Conservation (phyloP, 306 rosid species). For the Cucurbita maxima region DNA sequence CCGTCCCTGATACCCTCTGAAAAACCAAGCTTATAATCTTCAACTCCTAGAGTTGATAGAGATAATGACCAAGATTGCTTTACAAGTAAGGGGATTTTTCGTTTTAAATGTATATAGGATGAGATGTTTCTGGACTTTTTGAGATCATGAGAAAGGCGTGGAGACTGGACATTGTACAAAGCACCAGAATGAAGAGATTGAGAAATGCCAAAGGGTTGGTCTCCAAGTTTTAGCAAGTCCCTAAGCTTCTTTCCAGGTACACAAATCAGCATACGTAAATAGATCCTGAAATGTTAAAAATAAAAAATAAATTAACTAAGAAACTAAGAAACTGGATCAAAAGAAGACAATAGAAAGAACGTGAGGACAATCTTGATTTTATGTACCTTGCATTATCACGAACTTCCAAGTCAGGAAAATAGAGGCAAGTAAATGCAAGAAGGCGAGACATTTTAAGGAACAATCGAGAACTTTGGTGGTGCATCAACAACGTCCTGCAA, state of each 20-base stretch:
- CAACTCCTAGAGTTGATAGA: slow-evolving; percentile 44
- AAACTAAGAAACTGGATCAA: neutral
- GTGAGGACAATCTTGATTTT: neutral
- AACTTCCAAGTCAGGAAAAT: slow-evolving; percentile 87
- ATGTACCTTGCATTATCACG: slow-evolving; percentile 91
- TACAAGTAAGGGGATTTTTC: slow-evolving; percentile 49
- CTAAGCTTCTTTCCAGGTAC: slow-evolving; percentile 89
- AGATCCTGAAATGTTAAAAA: slow-evolving; percentile 55
- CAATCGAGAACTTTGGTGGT: slow-evolving; percentile 78
- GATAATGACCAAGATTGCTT: slow-evolving; percentile 92
- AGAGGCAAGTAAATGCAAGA: slow-evolving; percentile 68
- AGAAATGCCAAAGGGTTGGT: slow-evolving; percentile 47
- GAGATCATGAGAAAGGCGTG: slow-evolving; percentile 47
- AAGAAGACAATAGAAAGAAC: neutral
- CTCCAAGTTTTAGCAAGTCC: slow-evolving; percentile 59
- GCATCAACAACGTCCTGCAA: slow-evolving; percentile 81
- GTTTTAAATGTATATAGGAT: slow-evolving; percentile 65
- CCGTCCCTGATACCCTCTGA: slow-evolving; percentile 44
- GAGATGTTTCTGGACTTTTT: slow-evolving; percentile 46
- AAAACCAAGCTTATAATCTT: slow-evolving; percentile 30
- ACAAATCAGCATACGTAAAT: slow-evolving; percentile 77
- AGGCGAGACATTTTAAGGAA: slow-evolving; percentile 67
- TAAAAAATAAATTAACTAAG: neutral
- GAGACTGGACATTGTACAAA: slow-evolving; percentile 56
- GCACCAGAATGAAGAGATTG: slow-evolving; percentile 55